Conservation (phyloP, 164 flowering plant species). For the Magnolia sinica region DNA sequence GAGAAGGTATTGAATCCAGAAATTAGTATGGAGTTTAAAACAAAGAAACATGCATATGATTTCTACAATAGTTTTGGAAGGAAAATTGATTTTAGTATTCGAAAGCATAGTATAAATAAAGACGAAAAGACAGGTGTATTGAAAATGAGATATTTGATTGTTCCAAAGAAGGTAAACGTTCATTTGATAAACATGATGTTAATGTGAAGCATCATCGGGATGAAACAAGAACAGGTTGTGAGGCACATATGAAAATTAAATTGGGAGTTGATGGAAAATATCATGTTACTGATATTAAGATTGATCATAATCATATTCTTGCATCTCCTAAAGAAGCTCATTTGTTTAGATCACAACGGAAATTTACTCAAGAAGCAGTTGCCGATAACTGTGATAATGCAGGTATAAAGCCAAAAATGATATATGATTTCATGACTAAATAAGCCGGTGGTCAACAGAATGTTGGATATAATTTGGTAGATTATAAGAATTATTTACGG, state of each 20-base stretch:
- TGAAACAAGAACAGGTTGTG: slow-evolving; percentile 6
- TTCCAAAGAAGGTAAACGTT: slow-evolving; percentile 8
- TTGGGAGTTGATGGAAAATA: not conserved
- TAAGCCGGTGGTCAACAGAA: not conserved
- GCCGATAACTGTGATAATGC: not conserved
- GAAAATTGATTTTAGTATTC: not conserved
- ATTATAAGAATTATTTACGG: slow-evolving; percentile 9
- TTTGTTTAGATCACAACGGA: not conserved
- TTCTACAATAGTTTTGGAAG: slow-evolving; percentile 5
- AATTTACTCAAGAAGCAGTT: not conserved
- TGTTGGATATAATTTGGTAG: not conserved
- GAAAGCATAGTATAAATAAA: not conserved
- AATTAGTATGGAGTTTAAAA: slow-evolving; percentile 12
- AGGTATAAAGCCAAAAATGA: not conserved
- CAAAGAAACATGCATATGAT: slow-evolving; percentile 2
- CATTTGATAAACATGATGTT: not conserved
- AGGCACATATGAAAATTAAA: not conserved
- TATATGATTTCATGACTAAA: too few species aligned
- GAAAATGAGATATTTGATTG: slow-evolving; percentile 1
- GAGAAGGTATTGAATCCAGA: not conserved
- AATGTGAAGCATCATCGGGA: slow-evolving; percentile 1
- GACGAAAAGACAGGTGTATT: not conserved
- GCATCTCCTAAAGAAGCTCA: not conserved
- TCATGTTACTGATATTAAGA: not conserved
- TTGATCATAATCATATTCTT: not conserved